phyloP scores from a whole-genome alignment of 1,284 basidiomycete species.

The Trametes polyzona region DNA sequence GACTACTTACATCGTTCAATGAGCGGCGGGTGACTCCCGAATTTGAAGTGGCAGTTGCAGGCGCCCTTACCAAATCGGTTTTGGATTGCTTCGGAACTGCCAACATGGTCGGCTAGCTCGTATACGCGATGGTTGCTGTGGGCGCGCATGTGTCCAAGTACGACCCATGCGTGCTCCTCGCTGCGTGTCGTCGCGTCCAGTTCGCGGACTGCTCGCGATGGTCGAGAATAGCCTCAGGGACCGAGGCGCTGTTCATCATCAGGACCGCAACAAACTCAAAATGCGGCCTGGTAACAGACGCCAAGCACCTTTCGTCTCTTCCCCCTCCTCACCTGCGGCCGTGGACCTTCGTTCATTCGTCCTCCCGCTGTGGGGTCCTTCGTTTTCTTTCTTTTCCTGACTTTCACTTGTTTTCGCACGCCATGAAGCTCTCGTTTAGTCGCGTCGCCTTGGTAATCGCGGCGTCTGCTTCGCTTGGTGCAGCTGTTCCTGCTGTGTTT shows the following conservation, averaged over 20 bases:
- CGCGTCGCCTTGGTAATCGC: conserved; percentile 2
- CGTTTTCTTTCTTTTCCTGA: neutral
- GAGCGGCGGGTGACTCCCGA: too few species aligned
- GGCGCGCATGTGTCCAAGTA: conserved; percentile 18
- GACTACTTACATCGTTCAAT: too few species aligned
- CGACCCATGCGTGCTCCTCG: neutral
- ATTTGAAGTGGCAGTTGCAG: too few species aligned
- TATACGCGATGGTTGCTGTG: conserved; percentile 4
- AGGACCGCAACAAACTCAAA: conserved; percentile 15
- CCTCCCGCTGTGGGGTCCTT: conserved; percentile 1
- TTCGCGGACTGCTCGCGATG: neutral
- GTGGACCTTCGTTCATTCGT: conserved; percentile 25
- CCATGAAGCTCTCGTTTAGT: conserved; percentile 18
- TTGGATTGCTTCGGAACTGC: neutral
- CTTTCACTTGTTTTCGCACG: neutral
- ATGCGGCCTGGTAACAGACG: conserved; percentile 18
- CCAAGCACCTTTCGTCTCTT: conserved; percentile 15
- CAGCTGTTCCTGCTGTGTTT: conserved; percentile 5
- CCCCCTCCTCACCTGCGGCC: conserved; percentile 5
- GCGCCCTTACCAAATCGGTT: neutral
- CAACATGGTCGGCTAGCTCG: conserved; percentile 5
- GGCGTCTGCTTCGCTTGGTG: neutral
- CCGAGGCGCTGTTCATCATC: neutral
- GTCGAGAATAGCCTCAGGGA: neutral
- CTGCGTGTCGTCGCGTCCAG: neutral